Conservation (phyloP, 139 green algal genomes). For the Coelastrella sp. region DNA sequence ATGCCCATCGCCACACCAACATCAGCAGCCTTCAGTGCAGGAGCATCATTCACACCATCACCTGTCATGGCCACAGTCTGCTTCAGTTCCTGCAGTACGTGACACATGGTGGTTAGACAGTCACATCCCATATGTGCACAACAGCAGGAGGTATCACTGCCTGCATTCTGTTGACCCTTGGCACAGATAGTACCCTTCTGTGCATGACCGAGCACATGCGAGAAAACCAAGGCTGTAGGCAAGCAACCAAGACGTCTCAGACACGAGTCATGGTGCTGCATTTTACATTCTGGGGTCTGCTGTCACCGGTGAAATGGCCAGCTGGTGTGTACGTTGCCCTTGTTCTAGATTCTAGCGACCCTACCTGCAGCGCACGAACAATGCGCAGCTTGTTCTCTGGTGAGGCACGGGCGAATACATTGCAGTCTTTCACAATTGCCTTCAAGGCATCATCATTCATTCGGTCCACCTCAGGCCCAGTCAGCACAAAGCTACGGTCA, state of each 20-base stretch:
- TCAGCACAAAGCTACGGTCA: slow-evolving; percentile 22
- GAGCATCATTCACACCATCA: slow-evolving; percentile 77
- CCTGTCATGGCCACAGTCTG: slow-evolving; percentile 65
- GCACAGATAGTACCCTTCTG: too few relatives aligned
- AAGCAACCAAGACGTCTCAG: too few relatives aligned
- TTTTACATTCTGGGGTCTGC: too few relatives aligned
- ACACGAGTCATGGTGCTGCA: too few relatives aligned
- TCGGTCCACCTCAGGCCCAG: slow-evolving; percentile 49
- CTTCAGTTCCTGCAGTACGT: slow-evolving; percentile 28
- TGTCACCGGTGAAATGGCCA: too few relatives aligned
- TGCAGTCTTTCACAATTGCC: slow-evolving; percentile 55
- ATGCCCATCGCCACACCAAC: slow-evolving; percentile 98
- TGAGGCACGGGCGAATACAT: slow-evolving; percentile 72
- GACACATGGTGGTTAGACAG: too few relatives aligned
- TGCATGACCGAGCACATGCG: too few relatives aligned
- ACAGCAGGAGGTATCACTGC: too few relatives aligned
- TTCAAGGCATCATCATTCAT: slow-evolving; percentile 62
- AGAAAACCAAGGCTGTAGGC: too few relatives aligned
- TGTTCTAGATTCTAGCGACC: neutral
- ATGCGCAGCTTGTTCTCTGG: slow-evolving; percentile 79
- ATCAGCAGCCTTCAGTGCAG: slow-evolving; percentile 89
- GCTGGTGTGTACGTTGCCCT: too few relatives aligned
- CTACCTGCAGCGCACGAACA: slow-evolving; percentile 53
- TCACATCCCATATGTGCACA: too few relatives aligned
- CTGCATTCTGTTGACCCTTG: too few relatives aligned